Evolutionary conservation across 164 flowering plant genomes (phyloP), one percentile per base, ranked within the genome.

Genomic region (Cinnamomum chago): DNA sequence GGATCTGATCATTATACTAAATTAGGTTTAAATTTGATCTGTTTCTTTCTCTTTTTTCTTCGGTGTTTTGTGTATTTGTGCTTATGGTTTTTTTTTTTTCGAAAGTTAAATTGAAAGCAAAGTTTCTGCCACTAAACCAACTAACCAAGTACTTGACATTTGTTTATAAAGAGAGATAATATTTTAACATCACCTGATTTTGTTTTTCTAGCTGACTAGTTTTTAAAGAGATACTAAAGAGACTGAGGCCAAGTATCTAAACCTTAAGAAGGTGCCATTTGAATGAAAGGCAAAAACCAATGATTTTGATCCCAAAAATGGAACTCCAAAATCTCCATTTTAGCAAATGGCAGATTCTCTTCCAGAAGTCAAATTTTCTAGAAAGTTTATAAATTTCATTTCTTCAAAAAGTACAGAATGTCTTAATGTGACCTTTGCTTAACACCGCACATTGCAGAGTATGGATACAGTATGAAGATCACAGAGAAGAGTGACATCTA

Each of bases 401-500:
- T 40, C 10, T 40, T 40, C 7, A 40, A 40, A 40, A 11, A 40
- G 10, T 40, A 40, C 9, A 40, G 9, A 40, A 40, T 40, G 47
- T 40, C 47, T 40, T 40, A 40, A 40, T 9, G 47, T 9, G 10
- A 40, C 47, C 11, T 40, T 55, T 13, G 13, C 10, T 64, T 24
- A 18, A 15, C 69, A 27, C 69, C 69, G 18, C 27, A 10, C 1
- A 66, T 74, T 83, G 84, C 90, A 89, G 93, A 89, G 75, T 88
- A 84, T 77, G 93, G 89, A 69, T 86, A 86, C 80, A 85, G 86
- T 28, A 72, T 82, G 75, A 85, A 82, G 75, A 88, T 89, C 75
- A 87, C 92, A 50, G 89, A 82, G 72, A 89, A 86, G 76, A 86
- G 90, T 72, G 90, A 89, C 72, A 88, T 87, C 40, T 89, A 87